Evolutionary conservation across 768 basidiomycete species (phyloP), one percentile per base, ranked within the genome.

Genomic region (Auriscalpium vulgare): DNA sequence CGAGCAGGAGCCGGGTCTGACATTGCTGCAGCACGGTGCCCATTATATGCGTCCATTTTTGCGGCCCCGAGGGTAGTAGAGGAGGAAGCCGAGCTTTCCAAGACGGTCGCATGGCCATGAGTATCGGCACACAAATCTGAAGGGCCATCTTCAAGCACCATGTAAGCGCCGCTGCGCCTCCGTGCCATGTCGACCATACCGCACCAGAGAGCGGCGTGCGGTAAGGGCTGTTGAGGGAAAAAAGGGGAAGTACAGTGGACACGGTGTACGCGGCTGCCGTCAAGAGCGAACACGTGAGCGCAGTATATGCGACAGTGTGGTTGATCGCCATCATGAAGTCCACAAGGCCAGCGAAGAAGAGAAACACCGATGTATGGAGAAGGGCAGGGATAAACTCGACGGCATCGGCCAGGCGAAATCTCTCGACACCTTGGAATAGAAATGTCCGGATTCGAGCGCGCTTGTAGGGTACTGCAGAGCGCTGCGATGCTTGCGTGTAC

Each of bases 151-250:
- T 29, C 29, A 29, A 29, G 29, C 29, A 29, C 29, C 29, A 29
- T 29, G 29, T 29, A 29, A 29, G 29, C 29, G 29, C 29, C 29
- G 29, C 29, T 29, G 29, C 29, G 7, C 29, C 29, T 44, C 43
- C 17, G 43, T 17, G 43, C 43, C 35, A 29, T 29, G 29, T 5
- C 16, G 37, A 29, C 19, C 19, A 19, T 10, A 52, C 10, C 14
- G 23, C 46, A 2, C 23, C 38, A 11, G 60, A 51, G 2, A 59
- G 23, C 1, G 61, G 55, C 10, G 61, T 62, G 38, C 51, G 54
- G 59, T 51, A 62, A 6, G 61, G 58, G 37, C 50, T 57, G 19
- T 55, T 50, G 17, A 53, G 50, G n/a, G 21, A 55, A n/a, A 56
- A 7, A 29, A 48, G 29, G 4, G 61, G 43, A 13, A 59, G 21